Evolutionary conservation across 2,329 filamentous ascomycete species (phyloP).

Genomic region (Botrytis cinerea): DNA sequence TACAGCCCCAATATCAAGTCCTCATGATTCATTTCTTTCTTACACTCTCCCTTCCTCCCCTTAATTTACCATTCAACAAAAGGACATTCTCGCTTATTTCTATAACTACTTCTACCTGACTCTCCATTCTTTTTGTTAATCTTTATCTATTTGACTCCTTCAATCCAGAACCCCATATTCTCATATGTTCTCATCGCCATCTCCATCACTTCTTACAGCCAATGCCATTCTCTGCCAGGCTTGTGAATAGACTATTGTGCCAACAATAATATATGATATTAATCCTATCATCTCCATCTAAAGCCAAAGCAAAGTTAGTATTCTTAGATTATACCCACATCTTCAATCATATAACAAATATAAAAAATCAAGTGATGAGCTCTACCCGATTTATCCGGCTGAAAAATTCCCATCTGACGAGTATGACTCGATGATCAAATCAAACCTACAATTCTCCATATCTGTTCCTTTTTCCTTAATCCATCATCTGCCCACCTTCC

Average conservation of each 20-base stretch:
- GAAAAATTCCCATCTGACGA: fast-evolving
- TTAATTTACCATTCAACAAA: not conserved
- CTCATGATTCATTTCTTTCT: not conserved
- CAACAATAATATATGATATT: not conserved
- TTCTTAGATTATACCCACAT: not conserved
- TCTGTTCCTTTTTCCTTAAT: not conserved
- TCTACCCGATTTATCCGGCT: not conserved
- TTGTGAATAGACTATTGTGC: not conserved
- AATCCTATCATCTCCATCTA: not conserved
- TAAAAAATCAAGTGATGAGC: not conserved
- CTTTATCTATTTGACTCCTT: not conserved
- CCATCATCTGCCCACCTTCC: not conserved
- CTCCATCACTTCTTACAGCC: not conserved
- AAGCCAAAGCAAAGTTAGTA: no score
- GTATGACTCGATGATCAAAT: not conserved
- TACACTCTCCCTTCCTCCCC: not conserved
- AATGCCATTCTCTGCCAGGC: not conserved
- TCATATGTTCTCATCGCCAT: not conserved
- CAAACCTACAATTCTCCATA: not conserved
- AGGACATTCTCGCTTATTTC: not conserved
- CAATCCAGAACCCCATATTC: not conserved
- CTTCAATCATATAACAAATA: not conserved
- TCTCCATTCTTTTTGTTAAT: not conserved
- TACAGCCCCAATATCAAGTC: not conserved
- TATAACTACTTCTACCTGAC: not conserved